Conservation (phyloP, 371 early-diverging fungal species). For the Thermomucor indicae-seudaticae region DNA sequence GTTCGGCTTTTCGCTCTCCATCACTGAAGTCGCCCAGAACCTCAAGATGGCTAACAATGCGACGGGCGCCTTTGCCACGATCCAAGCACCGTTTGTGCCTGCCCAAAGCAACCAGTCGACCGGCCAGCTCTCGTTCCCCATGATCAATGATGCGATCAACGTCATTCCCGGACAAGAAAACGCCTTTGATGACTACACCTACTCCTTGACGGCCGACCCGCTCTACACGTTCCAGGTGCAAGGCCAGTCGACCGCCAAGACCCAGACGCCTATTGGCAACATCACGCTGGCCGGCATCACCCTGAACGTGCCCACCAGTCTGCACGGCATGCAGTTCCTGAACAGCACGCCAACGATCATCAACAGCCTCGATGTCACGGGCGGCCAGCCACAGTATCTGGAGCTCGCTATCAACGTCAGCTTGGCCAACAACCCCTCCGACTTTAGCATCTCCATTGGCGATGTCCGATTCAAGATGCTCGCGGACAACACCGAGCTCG, state of each 20-base stretch:
- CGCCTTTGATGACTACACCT: conserved; percentile 46
- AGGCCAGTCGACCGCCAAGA: conserved; percentile 50
- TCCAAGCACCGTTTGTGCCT: conserved; percentile 40
- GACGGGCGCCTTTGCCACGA: conserved; percentile 39
- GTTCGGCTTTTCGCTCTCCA: conserved; percentile 52
- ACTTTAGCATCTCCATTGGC: conserved; percentile 52
- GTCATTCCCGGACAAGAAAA: conserved; percentile 35
- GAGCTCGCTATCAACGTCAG: conserved; percentile 50
- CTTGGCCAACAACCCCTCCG: conserved; percentile 59
- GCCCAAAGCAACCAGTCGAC: conserved; percentile 42
- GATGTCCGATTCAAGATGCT: conserved; percentile 46
- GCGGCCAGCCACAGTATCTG: conserved; percentile 45
- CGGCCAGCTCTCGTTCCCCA: conserved; percentile 45
- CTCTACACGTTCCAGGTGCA: conserved; percentile 43
- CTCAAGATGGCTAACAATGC: conserved; percentile 40
- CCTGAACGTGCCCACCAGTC: conserved; percentile 47
- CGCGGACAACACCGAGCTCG: conserved; percentile 36
- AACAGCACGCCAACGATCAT: conserved; percentile 54
- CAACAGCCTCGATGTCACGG: conserved; percentile 55
- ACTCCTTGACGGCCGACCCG: conserved; percentile 38
- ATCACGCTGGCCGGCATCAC: conserved; percentile 53
- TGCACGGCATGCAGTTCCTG: conserved; percentile 59
- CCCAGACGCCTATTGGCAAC: conserved; percentile 56
- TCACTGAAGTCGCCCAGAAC: conserved; percentile 51
- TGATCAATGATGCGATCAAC: conserved; percentile 42